Conservation (phyloP, 129 eudicot genomes). For the Chrysanthemum makinoi region DNA sequence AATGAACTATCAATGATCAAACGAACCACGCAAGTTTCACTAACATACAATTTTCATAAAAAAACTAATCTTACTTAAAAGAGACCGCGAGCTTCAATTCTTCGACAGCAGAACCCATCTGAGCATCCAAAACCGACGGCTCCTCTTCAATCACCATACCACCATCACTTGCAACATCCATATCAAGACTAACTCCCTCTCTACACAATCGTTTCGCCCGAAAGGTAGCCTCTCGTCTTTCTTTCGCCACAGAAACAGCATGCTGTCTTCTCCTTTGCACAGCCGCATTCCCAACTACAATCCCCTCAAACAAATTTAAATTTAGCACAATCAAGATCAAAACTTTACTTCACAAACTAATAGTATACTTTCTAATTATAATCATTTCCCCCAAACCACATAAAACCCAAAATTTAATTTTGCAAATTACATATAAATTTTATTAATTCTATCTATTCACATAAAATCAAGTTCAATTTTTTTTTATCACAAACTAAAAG, state of each 20-base stretch:
- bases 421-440: neutral
- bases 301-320: neutral
- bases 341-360: too few relatives aligned
- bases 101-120: conserved; percentile 66
- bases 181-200: conserved; percentile 48
- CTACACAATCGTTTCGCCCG: conserved; percentile 76
- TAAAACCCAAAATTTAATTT: neutral
- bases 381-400: conserved; percentile 30
- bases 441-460: too few relatives aligned
- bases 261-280: conserved; percentile 75
- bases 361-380: neutral
- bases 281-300: conserved; percentile 85
- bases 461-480: too few relatives aligned
- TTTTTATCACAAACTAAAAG: too few relatives aligned
- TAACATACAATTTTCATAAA: too few relatives aligned
- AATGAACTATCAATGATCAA: neutral
- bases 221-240: conserved; percentile 81
- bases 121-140: conserved; percentile 65
- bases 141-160: conserved; percentile 83
- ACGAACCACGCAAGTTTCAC: neutral
- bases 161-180: conserved; percentile 35
- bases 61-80: conserved; percentile 49
- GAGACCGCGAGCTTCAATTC: conserved; percentile 56
- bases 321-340: neutral
- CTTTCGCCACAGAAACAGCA: conserved; percentile 73